Base-by-base conservation (phyloP, 2,329 filamentous ascomycete genomes). In the Moelleriella libera region DNA sequence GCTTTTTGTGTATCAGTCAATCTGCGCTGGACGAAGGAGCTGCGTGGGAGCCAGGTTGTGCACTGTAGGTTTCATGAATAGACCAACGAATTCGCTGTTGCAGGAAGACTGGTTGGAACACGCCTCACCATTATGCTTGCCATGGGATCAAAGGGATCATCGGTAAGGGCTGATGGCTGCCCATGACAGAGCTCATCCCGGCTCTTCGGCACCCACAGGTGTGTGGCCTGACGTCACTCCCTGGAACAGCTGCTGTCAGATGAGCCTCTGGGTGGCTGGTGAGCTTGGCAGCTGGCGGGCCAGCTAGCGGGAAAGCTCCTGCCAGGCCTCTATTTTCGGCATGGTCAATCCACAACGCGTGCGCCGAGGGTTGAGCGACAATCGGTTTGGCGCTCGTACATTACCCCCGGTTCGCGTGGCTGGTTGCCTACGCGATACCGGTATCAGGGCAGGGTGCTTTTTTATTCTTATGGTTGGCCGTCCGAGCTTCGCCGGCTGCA, bases 191-290 rank as follows among this genome's bases (percentile, higher is more conserved):
- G 14, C 40, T 21, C 3, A 41, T 44, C 12, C 44, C 43, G 48
- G 48, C 37, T 47, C 14, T 47, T 45, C 42, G 48, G 42, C 42
- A 49, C 48, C 37, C 6, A 12, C 43, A 30, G 40, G 37, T 40
- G 37, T 34, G 45, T 45, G 39, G 42, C 30, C 32, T 49, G 48
- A 49, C 48, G 48, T 47, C 45, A 45, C 39, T 30, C 28, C n/a
- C 30, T 40, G 14, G 40, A 11, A n/a, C 10, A 2, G 9, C 14
- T 41, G 14, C 29, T 43, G 42, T 21, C 42, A 43, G 30, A 21
- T 14, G 21, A 21, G 21, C 21, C 21, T 21, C 21, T 21, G 21
- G 21, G 21, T 21, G 40, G 40, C 40, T 41, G 40, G 6, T 8
- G 21, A 5, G 32, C 14, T 28, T 39, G 21, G 44, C 28, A 41